phyloP scores from a whole-genome alignment of 306 rosid genomes.

The Pyrus communis region DNA sequence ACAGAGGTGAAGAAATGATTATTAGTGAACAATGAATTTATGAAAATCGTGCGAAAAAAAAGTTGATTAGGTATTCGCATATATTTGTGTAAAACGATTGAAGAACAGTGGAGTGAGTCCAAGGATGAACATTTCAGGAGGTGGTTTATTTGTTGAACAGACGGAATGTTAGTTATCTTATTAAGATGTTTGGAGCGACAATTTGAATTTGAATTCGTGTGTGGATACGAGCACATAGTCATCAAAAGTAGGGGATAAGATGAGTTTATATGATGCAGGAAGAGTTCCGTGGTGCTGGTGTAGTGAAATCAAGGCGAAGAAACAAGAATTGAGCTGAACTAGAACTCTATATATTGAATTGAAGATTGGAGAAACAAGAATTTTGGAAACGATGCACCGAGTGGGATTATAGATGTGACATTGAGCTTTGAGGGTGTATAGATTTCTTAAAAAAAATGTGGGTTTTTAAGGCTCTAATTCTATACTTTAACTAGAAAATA shows the following conservation, averaged over 20 bases:
- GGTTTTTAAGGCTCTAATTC: neutral
- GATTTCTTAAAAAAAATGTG: neutral
- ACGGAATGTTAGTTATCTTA: neutral
- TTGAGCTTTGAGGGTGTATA: neutral
- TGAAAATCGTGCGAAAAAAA: neutral
- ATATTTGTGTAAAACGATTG: neutral
- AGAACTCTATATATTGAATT: neutral
- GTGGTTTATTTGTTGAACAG: neutral
- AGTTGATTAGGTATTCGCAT: neutral
- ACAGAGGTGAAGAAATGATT: neutral
- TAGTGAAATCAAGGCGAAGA: neutral
- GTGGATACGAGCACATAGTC: neutral
- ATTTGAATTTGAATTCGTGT: neutral
- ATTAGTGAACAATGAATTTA: neutral
- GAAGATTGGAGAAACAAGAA: neutral
- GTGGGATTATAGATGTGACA: neutral
- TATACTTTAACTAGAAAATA: neutral
- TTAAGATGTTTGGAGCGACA: neutral
- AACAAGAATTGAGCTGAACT: neutral
- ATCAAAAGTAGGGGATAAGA: neutral
- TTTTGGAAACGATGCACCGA: neutral
- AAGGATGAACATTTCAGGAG: neutral
- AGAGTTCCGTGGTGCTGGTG: neutral
- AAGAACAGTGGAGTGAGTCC: neutral
- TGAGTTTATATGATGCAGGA: neutral